Conservation (phyloP, 805 yeast genomes). For the Wickerhamomyces chambardii region DNA sequence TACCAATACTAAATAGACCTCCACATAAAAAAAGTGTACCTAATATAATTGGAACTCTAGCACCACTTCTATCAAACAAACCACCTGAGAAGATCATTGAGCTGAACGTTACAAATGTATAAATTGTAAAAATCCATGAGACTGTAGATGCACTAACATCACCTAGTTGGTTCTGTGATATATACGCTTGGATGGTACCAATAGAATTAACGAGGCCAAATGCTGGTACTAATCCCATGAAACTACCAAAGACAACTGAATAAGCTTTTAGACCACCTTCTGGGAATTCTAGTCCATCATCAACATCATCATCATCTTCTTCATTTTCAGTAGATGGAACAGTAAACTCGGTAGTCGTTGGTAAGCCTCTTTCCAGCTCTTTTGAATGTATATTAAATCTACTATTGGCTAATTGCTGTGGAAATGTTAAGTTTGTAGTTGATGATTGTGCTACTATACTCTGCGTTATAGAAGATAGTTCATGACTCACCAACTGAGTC, state of each 20-base stretch:
- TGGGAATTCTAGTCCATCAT: conserved; percentile 22
- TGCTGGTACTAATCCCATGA: conserved; percentile 42
- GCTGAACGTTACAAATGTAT: conserved; percentile 35
- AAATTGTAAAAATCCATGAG: conserved; percentile 58
- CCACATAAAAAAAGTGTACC: conserved; percentile 34
- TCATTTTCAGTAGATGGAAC: conserved; percentile 1
- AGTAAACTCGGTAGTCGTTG: too few species aligned
- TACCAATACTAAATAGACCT: conserved; percentile 48
- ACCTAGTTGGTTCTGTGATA: conserved; percentile 39
- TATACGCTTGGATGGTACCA: conserved; percentile 56
- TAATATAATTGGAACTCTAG: conserved; percentile 27
- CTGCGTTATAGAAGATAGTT: too few species aligned
- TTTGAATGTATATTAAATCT: too few species aligned
- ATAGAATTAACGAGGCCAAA: conserved; percentile 50
- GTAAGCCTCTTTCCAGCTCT: too few species aligned
- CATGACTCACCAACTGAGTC: too few species aligned
- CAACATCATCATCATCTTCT: conserved; percentile 5
- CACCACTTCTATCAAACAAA: conserved; percentile 52
- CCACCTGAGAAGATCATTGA: conserved; percentile 44
- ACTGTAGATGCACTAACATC: conserved; percentile 34
- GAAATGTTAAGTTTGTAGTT: too few species aligned
- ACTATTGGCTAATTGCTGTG: too few species aligned
- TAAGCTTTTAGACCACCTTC: conserved; percentile 51
- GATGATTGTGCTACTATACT: too few species aligned
- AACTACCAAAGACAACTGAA: conserved; percentile 45